A percentile compares a stretch with the other conserved stretches of the same genome.
Conservation (phyloP, 768 basidiomycete species). For the Cystofilobasidium macerans region DNA sequence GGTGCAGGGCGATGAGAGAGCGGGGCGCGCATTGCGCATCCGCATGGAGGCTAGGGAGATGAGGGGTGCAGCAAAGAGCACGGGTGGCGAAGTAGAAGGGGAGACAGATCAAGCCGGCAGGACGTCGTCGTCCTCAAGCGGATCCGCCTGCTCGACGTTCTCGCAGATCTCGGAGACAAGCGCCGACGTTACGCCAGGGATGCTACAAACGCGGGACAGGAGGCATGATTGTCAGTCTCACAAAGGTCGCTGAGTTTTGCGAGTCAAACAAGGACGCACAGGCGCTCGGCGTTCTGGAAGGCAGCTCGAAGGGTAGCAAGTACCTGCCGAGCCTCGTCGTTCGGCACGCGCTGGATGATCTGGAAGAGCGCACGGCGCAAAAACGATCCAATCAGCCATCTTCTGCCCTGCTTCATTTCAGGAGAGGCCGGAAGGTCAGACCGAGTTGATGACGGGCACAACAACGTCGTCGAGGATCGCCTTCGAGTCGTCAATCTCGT, state of each 20-base stretch:
- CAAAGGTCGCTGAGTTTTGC: not conserved
- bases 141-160: conserved; percentile 37
- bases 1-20: too few species aligned
- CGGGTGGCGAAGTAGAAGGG: not conserved
- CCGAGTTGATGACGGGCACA: conserved; percentile 88
- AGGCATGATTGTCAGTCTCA: not conserved
- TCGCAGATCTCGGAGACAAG: conserved; percentile 67
- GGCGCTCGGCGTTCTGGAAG: conserved; percentile 86
- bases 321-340: conserved; percentile 79
- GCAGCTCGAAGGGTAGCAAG: conserved; percentile 78
- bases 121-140: conserved; percentile 8
- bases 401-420: not conserved
- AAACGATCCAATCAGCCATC: not conserved
- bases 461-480: conserved; percentile 95
- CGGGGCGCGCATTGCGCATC: too few species aligned
- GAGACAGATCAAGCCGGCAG: not conserved
- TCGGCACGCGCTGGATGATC: conserved; percentile 84
- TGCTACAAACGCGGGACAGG: conserved; percentile 34
- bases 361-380: conserved; percentile 35
- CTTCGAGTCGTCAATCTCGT: conserved; percentile 30
- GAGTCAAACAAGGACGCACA: conserved; percentile 38
- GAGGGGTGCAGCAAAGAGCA: not conserved
- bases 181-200: conserved; percentile 87
- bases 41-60: not conserved
- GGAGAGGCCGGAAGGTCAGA: conserved; percentile 41